A percentile compares a stretch with the other conserved stretches of the same genome.
Conservation (phyloP, 176 grass and related monocot genomes). For the Bolboschoenus planiculmis region DNA sequence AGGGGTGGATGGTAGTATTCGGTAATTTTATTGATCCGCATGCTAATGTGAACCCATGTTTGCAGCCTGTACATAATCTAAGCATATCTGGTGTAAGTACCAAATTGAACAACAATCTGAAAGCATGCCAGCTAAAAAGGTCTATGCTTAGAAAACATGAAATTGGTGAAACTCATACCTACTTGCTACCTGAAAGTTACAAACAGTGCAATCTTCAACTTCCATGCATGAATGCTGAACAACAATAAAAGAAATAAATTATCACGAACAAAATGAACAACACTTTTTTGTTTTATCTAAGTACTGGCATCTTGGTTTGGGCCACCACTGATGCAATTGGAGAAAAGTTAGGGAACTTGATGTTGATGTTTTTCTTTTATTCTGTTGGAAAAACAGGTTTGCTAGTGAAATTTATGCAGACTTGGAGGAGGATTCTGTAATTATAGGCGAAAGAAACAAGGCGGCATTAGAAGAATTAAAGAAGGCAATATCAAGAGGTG, state of each 20-base stretch:
- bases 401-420: constrained; percentile 18
- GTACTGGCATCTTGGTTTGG: background rate
- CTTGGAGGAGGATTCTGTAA: constrained; percentile 70
- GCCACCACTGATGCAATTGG: background rate
- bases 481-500: constrained; percentile 49
- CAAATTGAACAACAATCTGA: background rate
- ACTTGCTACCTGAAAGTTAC: background rate
- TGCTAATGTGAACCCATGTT: background rate
- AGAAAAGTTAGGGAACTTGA: background rate
- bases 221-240: background rate
- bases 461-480: constrained; percentile 64
- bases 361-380: background rate
- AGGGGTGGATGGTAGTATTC: background rate
- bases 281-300: background rate
- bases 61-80: background rate
- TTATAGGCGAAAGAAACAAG: constrained; percentile 92
- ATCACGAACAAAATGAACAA: background rate
- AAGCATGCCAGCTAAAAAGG: background rate
- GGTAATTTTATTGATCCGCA: background rate
- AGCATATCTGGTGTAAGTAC: background rate
- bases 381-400: background rate
- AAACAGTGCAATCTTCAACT: background rate
- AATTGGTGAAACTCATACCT: background rate
- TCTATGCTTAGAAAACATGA: background rate
- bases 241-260: background rate